phyloP scores from a whole-genome alignment of 768 basidiomycete genomes.

The Leucocoprinus birnbaumii region DNA sequence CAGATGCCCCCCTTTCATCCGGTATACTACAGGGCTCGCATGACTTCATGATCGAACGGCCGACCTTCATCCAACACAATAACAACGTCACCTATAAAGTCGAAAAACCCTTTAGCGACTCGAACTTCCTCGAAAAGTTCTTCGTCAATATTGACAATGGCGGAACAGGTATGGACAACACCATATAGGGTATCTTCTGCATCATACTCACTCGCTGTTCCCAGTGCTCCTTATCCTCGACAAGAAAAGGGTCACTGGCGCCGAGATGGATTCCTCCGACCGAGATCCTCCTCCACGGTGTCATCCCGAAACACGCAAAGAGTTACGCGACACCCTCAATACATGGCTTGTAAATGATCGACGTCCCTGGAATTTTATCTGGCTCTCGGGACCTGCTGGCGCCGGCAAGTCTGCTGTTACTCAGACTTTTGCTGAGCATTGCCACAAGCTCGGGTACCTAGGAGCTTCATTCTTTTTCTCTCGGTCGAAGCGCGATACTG shows the following conservation, averaged over 20 bases:
- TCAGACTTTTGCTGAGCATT: conserved; percentile 2
- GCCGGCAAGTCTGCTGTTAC: conserved; percentile 10
- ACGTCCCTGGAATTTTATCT: neutral
- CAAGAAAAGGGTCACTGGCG: neutral
- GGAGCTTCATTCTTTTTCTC: conserved; percentile 11
- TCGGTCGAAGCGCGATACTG: neutral
- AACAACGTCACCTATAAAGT: too few species aligned
- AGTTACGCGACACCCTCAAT: neutral
- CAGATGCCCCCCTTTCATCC: too few species aligned
- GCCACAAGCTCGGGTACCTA: neutral
- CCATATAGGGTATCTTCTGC: too few species aligned
- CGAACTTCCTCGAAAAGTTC: too few species aligned
- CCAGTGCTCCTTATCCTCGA: too few species aligned
- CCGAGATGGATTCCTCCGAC: neutral
- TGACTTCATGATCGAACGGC: too few species aligned
- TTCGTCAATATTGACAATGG: too few species aligned
- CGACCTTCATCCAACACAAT: too few species aligned
- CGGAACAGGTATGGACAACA: too few species aligned
- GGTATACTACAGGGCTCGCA: too few species aligned
- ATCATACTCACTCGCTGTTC: too few species aligned
- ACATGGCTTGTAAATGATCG: neutral
- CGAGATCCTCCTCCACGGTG: neutral
- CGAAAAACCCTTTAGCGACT: too few species aligned
- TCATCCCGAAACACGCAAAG: neutral
- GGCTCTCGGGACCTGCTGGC: conserved; percentile 3